Conservation (phyloP, 2,329 filamentous ascomycete genomes). For the Colletotrichum theobromicola region DNA sequence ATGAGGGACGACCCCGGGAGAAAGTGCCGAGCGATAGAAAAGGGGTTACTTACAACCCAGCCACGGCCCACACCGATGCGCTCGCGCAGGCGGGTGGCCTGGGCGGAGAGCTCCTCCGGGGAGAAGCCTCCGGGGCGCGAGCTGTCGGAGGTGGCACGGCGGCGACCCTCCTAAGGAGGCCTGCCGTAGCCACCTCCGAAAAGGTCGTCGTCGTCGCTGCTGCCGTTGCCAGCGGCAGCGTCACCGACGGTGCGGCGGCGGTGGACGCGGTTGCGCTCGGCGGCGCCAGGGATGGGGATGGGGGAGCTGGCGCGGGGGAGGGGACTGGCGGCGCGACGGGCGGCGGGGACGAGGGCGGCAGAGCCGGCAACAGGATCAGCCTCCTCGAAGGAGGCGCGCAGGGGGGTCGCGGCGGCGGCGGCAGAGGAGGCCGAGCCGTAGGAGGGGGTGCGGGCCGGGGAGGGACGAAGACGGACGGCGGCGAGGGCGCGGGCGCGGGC, state of each 20-base stretch:
- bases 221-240: background rate
- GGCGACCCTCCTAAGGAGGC: conserved; percentile 6
- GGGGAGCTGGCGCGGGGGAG: background rate
- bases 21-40: background rate
- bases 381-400: background rate
- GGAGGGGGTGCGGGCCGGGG: background rate
- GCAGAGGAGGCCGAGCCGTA: background rate
- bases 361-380: background rate
- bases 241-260: background rate
- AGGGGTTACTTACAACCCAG: background rate
- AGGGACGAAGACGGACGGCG: background rate
- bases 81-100: background rate
- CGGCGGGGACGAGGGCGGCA: background rate
- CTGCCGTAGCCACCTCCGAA: background rate
- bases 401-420: background rate
- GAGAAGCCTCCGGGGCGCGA: conserved; percentile 7
- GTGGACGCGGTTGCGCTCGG: background rate
- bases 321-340: background rate
- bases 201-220: background rate
- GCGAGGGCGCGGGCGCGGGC: background rate
- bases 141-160: conserved; percentile 11
- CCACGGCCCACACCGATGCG: background rate
- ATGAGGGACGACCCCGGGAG: background rate
- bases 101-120: background rate
- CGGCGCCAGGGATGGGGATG: background rate